Conservation (phyloP, 768 basidiomycete species). For the Mycena chlorophos region DNA sequence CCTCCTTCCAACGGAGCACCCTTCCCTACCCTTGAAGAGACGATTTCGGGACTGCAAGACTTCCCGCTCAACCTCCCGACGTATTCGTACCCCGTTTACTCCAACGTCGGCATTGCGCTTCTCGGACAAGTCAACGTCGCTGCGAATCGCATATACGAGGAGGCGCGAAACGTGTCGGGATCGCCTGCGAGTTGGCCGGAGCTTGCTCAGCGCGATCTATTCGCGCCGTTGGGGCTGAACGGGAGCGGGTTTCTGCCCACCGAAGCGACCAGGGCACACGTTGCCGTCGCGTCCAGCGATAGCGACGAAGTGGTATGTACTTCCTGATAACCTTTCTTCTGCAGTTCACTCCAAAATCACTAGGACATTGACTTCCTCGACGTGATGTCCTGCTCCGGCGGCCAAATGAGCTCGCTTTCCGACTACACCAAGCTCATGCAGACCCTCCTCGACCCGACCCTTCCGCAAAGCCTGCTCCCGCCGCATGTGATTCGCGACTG, state of each 20-base stretch:
- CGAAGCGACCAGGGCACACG: conserved; percentile 15
- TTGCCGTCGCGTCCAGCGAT: conserved; percentile 21
- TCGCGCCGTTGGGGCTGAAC: conserved; percentile 27
- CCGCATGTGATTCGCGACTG: conserved; percentile 26
- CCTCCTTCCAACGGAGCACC: conserved; percentile 24
- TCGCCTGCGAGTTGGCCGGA: conserved; percentile 14
- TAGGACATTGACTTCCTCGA: conserved; percentile 28
- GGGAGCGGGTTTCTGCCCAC: conserved; percentile 24
- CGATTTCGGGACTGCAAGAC: conserved; percentile 20
- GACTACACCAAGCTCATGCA: conserved; percentile 28
- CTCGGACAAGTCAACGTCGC: conserved; percentile 27
- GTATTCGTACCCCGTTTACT: conserved; percentile 29
- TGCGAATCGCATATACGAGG: conserved; percentile 21
- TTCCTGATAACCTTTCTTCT: not conserved
- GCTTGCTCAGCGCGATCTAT: conserved; percentile 27
- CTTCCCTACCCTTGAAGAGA: conserved; percentile 20
- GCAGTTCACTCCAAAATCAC: not conserved
- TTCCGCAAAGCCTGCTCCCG: conserved; percentile 20
- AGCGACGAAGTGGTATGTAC: conserved; percentile 17
- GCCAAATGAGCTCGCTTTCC: conserved; percentile 28
- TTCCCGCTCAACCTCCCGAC: conserved; percentile 25
- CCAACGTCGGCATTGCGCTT: conserved; percentile 29
- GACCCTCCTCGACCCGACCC: conserved; percentile 26
- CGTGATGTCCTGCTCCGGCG: conserved; percentile 25
- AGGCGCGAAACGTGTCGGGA: conserved; percentile 5